Evolutionary conservation across 164 flowering plant species (phyloP).

Genomic region (Vitis labrusca): DNA sequence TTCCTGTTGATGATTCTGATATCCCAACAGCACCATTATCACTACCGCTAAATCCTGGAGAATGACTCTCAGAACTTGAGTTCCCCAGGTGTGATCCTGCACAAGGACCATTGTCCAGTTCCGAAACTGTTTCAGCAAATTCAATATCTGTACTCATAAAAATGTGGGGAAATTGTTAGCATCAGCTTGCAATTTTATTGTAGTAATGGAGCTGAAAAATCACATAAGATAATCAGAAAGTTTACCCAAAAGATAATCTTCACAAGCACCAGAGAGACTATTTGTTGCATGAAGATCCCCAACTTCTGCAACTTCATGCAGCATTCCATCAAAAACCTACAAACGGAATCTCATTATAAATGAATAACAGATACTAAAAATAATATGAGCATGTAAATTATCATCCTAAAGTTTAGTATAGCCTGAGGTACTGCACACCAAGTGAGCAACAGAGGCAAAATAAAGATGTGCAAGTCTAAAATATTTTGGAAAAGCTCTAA

Average conservation of each 20-base stretch:
- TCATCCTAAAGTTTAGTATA: not conserved
- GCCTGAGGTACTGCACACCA: not conserved
- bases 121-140: constrained; percentile 34
- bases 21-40: constrained; percentile 32
- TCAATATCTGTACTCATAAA: constrained; percentile 42
- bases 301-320: constrained; percentile 44
- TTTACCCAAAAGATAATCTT: constrained; percentile 64
- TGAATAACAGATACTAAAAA: not conserved
- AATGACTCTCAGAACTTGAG: constrained; percentile 40
- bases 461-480: not conserved
- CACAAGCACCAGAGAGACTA: constrained; percentile 42
- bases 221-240: not conserved
- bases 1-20: constrained; percentile 32
- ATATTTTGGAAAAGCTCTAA: no score
- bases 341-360: constrained; percentile 4
- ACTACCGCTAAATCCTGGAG: constrained; percentile 34
- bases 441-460: not conserved
- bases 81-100: constrained; percentile 29
- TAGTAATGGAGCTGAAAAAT: not conserved
- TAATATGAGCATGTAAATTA: not conserved
- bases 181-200: not conserved
- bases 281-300: constrained; percentile 41
- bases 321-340: constrained; percentile 51
- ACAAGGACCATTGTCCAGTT: constrained; percentile 31
- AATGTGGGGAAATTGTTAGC: not conserved